These are phyloP conservation scores for Onygena corvina DNA, from an alignment of 2,329 filamentous ascomycete genomes.

Conservation along the genomic window DNA sequence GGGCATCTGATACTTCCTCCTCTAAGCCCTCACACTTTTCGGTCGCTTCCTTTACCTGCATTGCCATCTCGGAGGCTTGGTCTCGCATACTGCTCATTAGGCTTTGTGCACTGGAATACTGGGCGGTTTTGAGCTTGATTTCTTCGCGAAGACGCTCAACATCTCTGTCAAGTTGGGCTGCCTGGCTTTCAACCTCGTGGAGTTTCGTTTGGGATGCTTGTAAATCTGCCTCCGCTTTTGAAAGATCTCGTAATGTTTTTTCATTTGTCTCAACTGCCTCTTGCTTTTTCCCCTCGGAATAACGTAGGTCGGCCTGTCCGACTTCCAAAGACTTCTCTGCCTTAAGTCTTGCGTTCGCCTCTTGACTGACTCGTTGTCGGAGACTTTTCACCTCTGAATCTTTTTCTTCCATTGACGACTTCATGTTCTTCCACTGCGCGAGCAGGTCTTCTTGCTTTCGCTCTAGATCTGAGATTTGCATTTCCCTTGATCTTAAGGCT, in stretches of 20 bases:
- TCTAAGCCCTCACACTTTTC: conserved; percentile 74
- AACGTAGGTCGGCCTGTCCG: conserved; percentile 63
- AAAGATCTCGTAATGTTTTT: conserved; percentile 57
- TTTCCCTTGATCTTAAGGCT: conserved; percentile 52
- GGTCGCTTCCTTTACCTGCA: conserved; percentile 82
- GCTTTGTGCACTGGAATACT: conserved; percentile 74
- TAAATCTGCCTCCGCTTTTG: conserved; percentile 60
- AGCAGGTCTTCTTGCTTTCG: conserved; percentile 70
- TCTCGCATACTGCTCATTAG: conserved; percentile 87
- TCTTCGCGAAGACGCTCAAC: conserved; percentile 61
- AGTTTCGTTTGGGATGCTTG: conserved; percentile 45
- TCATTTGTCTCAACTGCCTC: conserved; percentile 64
- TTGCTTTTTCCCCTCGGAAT: conserved; percentile 64
- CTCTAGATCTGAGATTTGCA: conserved; percentile 64
- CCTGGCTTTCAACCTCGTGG: conserved; percentile 62
- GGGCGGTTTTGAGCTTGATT: conserved; percentile 67
- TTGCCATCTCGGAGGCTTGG: conserved; percentile 73
- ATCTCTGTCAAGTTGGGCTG: conserved; percentile 56
- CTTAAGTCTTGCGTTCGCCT: conserved; percentile 57
- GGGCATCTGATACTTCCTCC: conserved; percentile 81
- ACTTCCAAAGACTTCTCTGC: conserved; percentile 69
- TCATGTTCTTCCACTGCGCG: conserved; percentile 57
- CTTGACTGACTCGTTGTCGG: conserved; percentile 64
- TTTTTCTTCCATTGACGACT: conserved; percentile 58
- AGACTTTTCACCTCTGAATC: conserved; percentile 66